phyloP scores from a whole-genome alignment of 208 protist species.

The Leptomonas seymouri region DNA sequence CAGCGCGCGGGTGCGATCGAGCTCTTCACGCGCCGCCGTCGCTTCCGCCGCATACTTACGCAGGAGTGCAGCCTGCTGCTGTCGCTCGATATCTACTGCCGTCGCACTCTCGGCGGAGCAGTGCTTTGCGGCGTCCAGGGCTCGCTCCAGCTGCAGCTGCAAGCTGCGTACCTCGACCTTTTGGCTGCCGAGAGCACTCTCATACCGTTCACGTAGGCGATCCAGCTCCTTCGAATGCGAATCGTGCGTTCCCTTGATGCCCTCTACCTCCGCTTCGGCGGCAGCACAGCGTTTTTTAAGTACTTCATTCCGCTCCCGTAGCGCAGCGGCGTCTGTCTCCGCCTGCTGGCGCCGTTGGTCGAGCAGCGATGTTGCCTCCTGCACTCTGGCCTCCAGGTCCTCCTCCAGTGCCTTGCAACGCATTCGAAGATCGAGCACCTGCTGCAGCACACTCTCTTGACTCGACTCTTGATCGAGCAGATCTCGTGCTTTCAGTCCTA shows the following conservation, averaged over 20 bases:
- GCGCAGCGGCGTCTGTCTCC: slow-evolving; percentile 6
- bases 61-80: slow-evolving; percentile 24
- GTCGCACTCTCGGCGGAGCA: slow-evolving; percentile 3
- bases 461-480: slow-evolving; percentile 32
- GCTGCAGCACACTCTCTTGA: slow-evolving; percentile 33
- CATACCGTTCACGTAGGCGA: slow-evolving; percentile 21
- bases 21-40: slow-evolving; percentile 24
- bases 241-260: slow-evolving; percentile 1
- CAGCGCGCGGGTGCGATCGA: slow-evolving; percentile 11
- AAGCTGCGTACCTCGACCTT: slow-evolving; percentile 37
- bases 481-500: slow-evolving; percentile 22
- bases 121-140: slow-evolving; percentile 22
- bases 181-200: slow-evolving; percentile 18
- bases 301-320: slow-evolving; percentile 24
- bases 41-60: slow-evolving; percentile 31
- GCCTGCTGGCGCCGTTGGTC: slow-evolving; percentile 18
- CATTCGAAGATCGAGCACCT: slow-evolving; percentile 18
- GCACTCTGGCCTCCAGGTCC: slow-evolving; percentile 16
- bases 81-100: slow-evolving; percentile 16
- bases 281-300: slow-evolving; percentile 21
- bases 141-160: slow-evolving; percentile 32
- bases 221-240: slow-evolving; percentile 8
- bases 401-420: slow-evolving; percentile 14
- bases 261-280: slow-evolving; percentile 13
- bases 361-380: slow-evolving; percentile 19